These are phyloP conservation scores for Lactarius pseudohatsudake DNA, from an alignment of 768 basidiomycete genomes.

Conservation along the genomic window DNA sequence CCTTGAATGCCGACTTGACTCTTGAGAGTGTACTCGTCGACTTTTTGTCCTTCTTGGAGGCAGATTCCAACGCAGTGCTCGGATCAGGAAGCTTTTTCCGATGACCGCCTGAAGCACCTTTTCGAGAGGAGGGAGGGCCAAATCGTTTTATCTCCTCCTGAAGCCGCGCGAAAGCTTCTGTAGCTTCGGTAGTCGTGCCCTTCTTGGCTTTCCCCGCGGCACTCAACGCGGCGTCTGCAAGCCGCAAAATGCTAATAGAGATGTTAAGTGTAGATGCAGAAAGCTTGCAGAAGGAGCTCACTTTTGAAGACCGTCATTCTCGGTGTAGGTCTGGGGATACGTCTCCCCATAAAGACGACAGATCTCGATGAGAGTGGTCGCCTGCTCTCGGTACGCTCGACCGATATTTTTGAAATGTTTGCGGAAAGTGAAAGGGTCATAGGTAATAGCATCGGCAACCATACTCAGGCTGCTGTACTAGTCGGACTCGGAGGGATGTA, in stretches of 20 bases:
- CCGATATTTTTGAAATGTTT: slow-evolving; percentile 8
- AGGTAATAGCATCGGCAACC: not conserved
- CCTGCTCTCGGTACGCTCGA: not conserved
- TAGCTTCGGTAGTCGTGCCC: not conserved
- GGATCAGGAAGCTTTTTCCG: not conserved
- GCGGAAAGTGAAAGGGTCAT: not conserved
- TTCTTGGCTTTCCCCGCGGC: not conserved
- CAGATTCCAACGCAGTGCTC: not conserved
- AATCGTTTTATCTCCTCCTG: not conserved
- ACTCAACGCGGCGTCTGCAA: slow-evolving; percentile 4
- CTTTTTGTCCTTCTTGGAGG: not conserved
- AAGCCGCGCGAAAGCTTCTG: not conserved
- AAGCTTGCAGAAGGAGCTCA: not conserved
- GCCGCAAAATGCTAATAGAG: not conserved
- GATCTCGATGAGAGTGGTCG: slow-evolving; percentile 4
- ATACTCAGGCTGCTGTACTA: not conserved
- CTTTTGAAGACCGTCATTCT: not conserved
- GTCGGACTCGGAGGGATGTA: not conserved
- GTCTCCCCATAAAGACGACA: not conserved
- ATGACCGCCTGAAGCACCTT: not conserved
- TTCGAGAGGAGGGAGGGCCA: not conserved
- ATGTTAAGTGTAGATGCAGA: not conserved
- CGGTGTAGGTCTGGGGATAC: not conserved
- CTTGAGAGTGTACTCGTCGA: not conserved
- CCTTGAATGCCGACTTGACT: not conserved